Evolutionary conservation across 805 yeast species (phyloP), one percentile per base, ranked within the genome.

Genomic region (Cyberlindnera veronae): DNA sequence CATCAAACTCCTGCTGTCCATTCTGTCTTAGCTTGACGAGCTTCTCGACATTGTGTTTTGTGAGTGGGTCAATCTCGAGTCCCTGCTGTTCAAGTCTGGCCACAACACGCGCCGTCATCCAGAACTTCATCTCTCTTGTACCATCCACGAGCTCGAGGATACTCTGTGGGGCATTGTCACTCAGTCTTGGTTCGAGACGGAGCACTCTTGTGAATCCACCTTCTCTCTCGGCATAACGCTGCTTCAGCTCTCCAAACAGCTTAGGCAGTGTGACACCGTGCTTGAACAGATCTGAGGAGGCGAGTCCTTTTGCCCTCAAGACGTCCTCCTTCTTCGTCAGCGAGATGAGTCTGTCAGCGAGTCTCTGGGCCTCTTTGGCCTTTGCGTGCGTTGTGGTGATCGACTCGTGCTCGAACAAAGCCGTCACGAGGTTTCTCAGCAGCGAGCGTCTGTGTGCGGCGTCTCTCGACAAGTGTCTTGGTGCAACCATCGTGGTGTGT

Each of bases 121-220:
- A 84, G 49, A 79, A 74, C 52, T 81, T 77, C 71, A 85, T 73
- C 58, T 87, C 95, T 44, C 77, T 67, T 14, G 69, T 63, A 4
- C 81, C 78, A 52, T 85, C 96, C 1, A 91, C 95, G 34, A 93
- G 69, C 63, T 93, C 99, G 39, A 93, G 57, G 8, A 90, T 80
- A 1, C 93, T 81, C 71, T 86, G 93, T 23, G 90, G 90, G 0
- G 97, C 95, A 46, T 80, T 84, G 60, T 93, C 99, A 41, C 93
- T 90, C 34, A 82, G 62, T 50, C 98, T 73, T 14, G 90, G 88
- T 62, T 93, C 98, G 45, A 93, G 68, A 51, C 76, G 81, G 46
- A 89, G 66, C 39, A 91, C 77, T 51, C 98, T 77, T 3, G 97
- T 88, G 66, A 82, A 91, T 1, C 97, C 97, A 46, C 88, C 85